Conservation (phyloP, 2,329 filamentous ascomycete species). For the Diaporthe ampelina region DNA sequence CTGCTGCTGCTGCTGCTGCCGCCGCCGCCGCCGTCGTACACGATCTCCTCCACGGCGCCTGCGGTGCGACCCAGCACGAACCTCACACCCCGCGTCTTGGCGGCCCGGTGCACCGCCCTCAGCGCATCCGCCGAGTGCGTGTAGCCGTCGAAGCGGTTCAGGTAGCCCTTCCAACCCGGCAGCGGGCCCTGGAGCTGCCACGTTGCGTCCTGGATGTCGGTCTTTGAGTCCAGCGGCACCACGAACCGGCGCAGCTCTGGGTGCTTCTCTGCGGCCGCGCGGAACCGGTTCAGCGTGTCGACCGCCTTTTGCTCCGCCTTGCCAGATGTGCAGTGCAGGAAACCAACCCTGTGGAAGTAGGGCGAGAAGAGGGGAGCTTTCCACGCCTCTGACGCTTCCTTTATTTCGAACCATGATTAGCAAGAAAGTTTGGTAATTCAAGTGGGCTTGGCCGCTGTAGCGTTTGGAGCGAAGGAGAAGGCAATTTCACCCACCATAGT, state of each 20-base stretch:
- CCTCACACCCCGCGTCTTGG: constrained; percentile 42
- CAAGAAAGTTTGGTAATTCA: neutral
- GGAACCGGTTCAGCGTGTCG: constrained; percentile 31
- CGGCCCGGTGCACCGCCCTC: constrained; percentile 59
- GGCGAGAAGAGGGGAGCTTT: constrained; percentile 66
- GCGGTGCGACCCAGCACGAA: constrained; percentile 21
- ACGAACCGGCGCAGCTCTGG: constrained; percentile 15
- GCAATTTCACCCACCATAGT: constrained; percentile 41
- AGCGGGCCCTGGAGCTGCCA: constrained; percentile 65
- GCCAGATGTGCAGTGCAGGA: constrained; percentile 52
- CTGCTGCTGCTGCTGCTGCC: no score
- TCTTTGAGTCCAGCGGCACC: constrained; percentile 8
- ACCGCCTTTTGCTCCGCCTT: constrained; percentile 22
- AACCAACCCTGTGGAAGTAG: constrained; percentile 62
- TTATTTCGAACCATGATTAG: neutral
- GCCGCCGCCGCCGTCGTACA: constrained; percentile 50
- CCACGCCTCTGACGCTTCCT: constrained; percentile 66
- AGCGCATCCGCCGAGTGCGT: constrained; percentile 68
- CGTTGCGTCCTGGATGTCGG: constrained; percentile 57
- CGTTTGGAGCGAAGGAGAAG: constrained; percentile 56
- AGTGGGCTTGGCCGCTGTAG: constrained; percentile 40
- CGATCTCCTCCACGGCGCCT: constrained; percentile 53
- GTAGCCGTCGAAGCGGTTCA: constrained; percentile 70
- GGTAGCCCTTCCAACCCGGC: constrained; percentile 69
- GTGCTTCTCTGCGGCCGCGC: constrained; percentile 5